These are phyloP conservation scores for Pseudogymnoascus sp. DNA, from an alignment of 2,329 filamentous ascomycete genomes.

Conservation along the genomic window DNA sequence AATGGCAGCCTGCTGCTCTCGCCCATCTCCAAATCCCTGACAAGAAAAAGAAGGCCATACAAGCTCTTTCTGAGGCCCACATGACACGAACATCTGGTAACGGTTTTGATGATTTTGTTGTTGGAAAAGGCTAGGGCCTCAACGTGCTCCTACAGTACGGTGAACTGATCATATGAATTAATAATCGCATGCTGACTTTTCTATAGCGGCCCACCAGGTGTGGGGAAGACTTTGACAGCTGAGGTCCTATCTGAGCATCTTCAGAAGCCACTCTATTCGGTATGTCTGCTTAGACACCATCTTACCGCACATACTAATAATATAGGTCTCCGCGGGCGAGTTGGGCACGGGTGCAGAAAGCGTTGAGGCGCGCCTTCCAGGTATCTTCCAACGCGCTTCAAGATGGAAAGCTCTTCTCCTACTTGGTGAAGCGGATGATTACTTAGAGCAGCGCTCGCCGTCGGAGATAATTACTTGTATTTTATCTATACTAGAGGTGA, in stretches of 20 bases:
- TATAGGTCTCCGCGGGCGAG: slow-evolving; percentile 2
- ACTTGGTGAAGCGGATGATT: slow-evolving; percentile 17
- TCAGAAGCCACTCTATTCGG: slow-evolving; percentile 2
- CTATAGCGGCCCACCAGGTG: slow-evolving; percentile 7
- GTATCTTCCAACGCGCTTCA: background rate
- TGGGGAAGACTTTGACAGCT: slow-evolving; percentile 11
- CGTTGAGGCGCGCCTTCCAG: background rate
- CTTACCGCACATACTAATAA: background rate
- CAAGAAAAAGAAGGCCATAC: slow-evolving; percentile 19
- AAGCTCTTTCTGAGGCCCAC: background rate
- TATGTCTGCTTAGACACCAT: background rate
- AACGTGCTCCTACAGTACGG: slow-evolving; percentile 3
- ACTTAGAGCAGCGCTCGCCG: slow-evolving; percentile 12
- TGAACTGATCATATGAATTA: background rate
- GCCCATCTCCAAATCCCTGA: slow-evolving; percentile 20
- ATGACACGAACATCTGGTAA: background rate
- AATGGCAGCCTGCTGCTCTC: slow-evolving; percentile 17
- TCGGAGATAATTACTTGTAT: slow-evolving; percentile 2
- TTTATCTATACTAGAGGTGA: background rate
- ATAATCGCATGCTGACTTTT: slow-evolving; percentile 8
- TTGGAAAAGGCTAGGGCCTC: background rate
- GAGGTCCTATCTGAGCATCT: slow-evolving; percentile 11
- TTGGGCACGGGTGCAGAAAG: background rate
- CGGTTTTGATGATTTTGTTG: background rate
- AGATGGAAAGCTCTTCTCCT: background rate